These are phyloP conservation scores for Sporodiniella umbellata DNA, from an alignment of 371 early-diverging fungal genomes.

Conservation along the genomic window DNA sequence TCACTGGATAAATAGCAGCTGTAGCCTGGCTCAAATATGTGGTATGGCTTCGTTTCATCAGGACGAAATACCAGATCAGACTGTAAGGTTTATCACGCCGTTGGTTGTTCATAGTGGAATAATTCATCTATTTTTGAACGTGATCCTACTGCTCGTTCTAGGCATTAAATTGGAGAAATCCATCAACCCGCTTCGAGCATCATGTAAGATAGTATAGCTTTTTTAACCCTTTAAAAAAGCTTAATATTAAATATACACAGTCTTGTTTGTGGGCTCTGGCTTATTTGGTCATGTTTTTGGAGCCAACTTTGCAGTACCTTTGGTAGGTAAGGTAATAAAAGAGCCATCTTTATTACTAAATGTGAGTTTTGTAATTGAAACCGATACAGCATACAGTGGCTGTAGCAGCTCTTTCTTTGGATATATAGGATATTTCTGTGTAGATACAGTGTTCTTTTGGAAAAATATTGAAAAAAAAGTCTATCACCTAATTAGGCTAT, in stretches of 20 bases:
- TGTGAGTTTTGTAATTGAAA: neutral
- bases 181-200: slow-evolving; percentile 55
- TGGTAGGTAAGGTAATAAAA: slow-evolving; percentile 43
- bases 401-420: slow-evolving; percentile 77
- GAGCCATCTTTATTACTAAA: neutral
- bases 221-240: too few relatives aligned
- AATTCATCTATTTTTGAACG: slow-evolving; percentile 72
- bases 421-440: slow-evolving; percentile 62
- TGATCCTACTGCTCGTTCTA: slow-evolving; percentile 58
- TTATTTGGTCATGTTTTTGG: slow-evolving; percentile 76
- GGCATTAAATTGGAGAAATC: slow-evolving; percentile 68
- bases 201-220: slow-evolving; percentile 3
- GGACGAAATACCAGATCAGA: slow-evolving; percentile 55
- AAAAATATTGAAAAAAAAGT: slow-evolving; percentile 52
- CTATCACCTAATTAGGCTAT: slow-evolving; percentile 59
- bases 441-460: slow-evolving; percentile 80
- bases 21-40: slow-evolving; percentile 46
- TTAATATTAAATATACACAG: too few relatives aligned
- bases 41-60: slow-evolving; percentile 41
- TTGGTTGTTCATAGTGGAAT: slow-evolving; percentile 79
- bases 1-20: slow-evolving; percentile 17
- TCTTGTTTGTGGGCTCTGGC: slow-evolving; percentile 69
- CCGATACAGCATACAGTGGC: slow-evolving; percentile 60
- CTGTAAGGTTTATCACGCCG: slow-evolving; percentile 73
- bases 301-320: slow-evolving; percentile 55